Evolutionary conservation across 2,329 filamentous ascomycete species (phyloP).

Genomic region (Magnaporthiopsis poae): DNA sequence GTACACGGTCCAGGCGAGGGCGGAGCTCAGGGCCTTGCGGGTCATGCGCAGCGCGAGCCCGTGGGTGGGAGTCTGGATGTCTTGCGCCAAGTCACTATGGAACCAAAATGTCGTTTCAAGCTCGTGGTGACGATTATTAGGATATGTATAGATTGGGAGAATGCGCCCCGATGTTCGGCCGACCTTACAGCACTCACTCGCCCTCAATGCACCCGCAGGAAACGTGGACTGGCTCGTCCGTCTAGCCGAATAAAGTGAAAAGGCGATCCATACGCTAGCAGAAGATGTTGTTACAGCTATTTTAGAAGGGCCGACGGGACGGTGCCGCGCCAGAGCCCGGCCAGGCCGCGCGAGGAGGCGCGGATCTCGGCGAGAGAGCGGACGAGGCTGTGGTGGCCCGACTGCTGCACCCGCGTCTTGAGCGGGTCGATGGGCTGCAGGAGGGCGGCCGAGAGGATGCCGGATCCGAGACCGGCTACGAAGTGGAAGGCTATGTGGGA

Average conservation of each 20-base stretch:
- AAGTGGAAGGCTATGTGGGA: conserved; percentile 64
- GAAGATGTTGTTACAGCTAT: no score
- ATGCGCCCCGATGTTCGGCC: no score
- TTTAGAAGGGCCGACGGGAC: conserved; percentile 82
- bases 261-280: no score
- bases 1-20: conserved; percentile 95
- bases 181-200: no score
- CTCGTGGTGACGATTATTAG: no score
- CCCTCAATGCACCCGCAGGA: no score
- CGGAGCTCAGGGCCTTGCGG: conserved; percentile 83
- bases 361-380: conserved; percentile 62
- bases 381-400: conserved; percentile 58
- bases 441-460: conserved; percentile 76
- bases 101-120: no score
- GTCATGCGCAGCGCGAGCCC: conserved; percentile 79
- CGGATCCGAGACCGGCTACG: conserved; percentile 75
- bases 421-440: conserved; percentile 91
- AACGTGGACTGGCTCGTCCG: no score
- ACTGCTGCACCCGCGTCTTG: conserved; percentile 92
- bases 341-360: conserved; percentile 19
- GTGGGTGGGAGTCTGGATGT: no score
- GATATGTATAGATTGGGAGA: no score
- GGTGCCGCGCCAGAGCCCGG: conserved; percentile 80
- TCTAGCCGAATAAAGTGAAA: no score
- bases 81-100: no score